Evolutionary conservation across 352 stramenopile genomes (phyloP).

Genomic region (Globisporangium orthogonon): DNA sequence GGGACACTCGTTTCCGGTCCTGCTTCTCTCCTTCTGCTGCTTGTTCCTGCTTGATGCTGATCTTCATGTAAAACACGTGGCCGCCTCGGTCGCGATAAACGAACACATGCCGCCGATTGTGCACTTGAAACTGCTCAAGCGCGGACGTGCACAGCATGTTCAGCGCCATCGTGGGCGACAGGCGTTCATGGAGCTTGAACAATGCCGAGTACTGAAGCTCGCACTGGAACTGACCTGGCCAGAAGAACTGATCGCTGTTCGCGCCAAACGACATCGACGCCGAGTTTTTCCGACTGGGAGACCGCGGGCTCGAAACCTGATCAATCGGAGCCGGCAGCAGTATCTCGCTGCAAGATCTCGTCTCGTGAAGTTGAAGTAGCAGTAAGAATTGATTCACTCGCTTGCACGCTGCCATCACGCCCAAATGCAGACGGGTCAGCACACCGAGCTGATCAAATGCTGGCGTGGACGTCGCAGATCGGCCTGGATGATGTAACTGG

Average conservation of each 20-base stretch:
- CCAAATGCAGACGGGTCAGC: constrained; percentile 69
- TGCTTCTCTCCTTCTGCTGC: not conserved
- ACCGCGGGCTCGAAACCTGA: constrained; percentile 30
- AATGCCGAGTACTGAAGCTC: constrained; percentile 70
- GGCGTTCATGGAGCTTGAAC: constrained; percentile 76
- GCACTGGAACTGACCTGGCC: constrained; percentile 84
- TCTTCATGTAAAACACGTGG: constrained; percentile 89
- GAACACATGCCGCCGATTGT: constrained; percentile 85
- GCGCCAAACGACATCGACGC: constrained; percentile 16
- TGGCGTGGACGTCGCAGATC: constrained; percentile 12
- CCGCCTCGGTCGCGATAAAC: constrained; percentile 81
- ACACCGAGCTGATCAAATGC: constrained; percentile 49
- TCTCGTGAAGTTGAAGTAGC: constrained; percentile 81
- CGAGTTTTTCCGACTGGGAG: constrained; percentile 27
- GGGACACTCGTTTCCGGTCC: constrained; percentile 11
- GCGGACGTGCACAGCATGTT: constrained; percentile 81
- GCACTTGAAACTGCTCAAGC: constrained; percentile 86
- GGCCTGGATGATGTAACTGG: constrained; percentile 54
- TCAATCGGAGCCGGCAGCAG: constrained; percentile 43
- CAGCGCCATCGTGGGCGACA: constrained; percentile 71
- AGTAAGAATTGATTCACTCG: constrained; percentile 84
- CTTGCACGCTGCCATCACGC: constrained; percentile 58
- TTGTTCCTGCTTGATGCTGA: constrained; percentile 47
- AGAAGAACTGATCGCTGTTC: constrained; percentile 57
- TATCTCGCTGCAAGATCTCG: constrained; percentile 62